Conservation (phyloP, 2,329 filamentous ascomycete species). For the Periconia digitata region DNA sequence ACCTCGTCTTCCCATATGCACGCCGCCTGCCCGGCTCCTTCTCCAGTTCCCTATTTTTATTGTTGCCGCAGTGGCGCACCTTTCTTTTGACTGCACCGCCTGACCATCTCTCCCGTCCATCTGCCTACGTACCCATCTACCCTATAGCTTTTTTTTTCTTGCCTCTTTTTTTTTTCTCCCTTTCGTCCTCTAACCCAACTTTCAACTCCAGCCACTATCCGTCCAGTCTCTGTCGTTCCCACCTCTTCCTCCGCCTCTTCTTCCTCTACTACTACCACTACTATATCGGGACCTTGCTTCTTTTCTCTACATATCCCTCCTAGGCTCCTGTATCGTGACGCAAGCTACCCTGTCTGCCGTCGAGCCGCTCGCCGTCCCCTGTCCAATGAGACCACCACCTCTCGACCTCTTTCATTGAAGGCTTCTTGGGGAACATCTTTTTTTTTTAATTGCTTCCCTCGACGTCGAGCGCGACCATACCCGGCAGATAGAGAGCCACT, state of each 20-base stretch:
- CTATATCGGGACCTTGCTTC: background rate
- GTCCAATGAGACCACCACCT: constrained; percentile 21
- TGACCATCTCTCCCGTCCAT: background rate
- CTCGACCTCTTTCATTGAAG: constrained; percentile 21
- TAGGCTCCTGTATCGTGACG: constrained; percentile 22
- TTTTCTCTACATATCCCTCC: constrained; percentile 5
- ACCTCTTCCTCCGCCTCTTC: no score
- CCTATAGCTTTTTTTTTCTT: background rate
- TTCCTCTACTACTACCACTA: constrained; percentile 15
- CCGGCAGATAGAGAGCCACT: constrained; percentile 31
- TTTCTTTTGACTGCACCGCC: constrained; percentile 3
- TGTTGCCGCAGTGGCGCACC: constrained; percentile 36
- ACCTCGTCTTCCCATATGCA: constrained; percentile 19
- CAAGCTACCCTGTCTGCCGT: constrained; percentile 20
- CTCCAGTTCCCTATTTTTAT: constrained; percentile 30
- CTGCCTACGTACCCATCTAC: background rate
- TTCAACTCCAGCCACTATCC: constrained; percentile 21
- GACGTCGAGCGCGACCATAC: background rate
- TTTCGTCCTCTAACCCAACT: constrained; percentile 26
- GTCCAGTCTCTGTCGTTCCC: constrained; percentile 18
- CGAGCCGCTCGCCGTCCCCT: constrained; percentile 13
- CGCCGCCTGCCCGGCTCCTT: constrained; percentile 27
- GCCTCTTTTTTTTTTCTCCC: constrained; percentile 34
- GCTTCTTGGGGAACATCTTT: constrained; percentile 14
- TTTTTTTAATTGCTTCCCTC: constrained; percentile 7